Evolutionary conservation across 2,329 filamentous ascomycete genomes (phyloP).

Genomic region (Cladosporium sp.): DNA sequence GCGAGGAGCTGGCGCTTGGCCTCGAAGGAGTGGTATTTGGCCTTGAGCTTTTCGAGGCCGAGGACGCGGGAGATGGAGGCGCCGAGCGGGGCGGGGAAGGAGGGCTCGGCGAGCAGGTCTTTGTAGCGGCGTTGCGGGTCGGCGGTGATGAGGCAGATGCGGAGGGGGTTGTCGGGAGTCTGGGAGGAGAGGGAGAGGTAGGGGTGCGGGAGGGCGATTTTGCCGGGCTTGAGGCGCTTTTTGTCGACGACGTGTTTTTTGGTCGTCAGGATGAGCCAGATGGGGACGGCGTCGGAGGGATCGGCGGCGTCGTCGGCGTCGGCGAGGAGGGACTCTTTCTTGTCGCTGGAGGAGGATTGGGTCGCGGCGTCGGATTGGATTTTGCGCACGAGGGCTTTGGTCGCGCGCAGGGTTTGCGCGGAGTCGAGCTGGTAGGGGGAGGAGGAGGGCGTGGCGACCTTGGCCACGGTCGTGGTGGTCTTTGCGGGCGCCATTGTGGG

Average conservation of each 20-base stretch:
- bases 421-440: constrained; percentile 39
- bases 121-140: constrained; percentile 82
- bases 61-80: constrained; percentile 57
- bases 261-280: constrained; percentile 58
- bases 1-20: constrained; percentile 71
- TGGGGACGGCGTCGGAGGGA: constrained; percentile 44
- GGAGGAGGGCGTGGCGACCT: constrained; percentile 28
- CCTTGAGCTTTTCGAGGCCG: constrained; percentile 76
- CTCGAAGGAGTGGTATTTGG: constrained; percentile 86
- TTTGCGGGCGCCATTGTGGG: constrained; percentile 24
- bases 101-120: constrained; percentile 69
- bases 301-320: constrained; percentile 42
- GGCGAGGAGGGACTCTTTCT: constrained; percentile 50
- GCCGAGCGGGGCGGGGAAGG: constrained; percentile 45
- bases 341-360: constrained; percentile 39
- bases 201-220: constrained; percentile 52
- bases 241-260: constrained; percentile 67
- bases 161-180: constrained; percentile 35
- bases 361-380: constrained; percentile 36
- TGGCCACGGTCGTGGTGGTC: constrained; percentile 24
- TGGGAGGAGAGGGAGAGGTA: constrained; percentile 57
- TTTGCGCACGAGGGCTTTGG: constrained; percentile 52
- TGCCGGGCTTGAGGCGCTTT: constrained; percentile 73
- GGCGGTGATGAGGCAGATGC: constrained; percentile 81
- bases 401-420: constrained; percentile 51